phyloP scores from a whole-genome alignment of 306 rosid genomes.

The Sindora glabra region DNA sequence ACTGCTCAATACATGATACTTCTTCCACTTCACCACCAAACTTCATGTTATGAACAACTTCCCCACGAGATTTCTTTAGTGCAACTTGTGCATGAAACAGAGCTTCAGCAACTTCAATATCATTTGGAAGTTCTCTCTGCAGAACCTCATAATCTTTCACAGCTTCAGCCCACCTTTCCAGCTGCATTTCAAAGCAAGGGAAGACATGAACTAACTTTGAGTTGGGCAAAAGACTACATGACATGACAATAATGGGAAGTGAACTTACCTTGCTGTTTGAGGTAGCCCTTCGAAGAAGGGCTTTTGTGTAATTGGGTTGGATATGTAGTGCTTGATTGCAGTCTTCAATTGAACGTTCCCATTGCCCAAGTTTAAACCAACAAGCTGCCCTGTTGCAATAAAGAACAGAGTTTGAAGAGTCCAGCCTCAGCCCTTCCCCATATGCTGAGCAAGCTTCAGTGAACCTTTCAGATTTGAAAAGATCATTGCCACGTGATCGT shows the following conservation, averaged over 20 bases:
- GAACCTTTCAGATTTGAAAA: slow-evolving; percentile 84
- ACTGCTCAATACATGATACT: slow-evolving; percentile 72
- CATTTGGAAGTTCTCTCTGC: slow-evolving; percentile 66
- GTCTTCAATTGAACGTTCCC: slow-evolving; percentile 85
- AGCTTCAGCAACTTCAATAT: slow-evolving; percentile 82
- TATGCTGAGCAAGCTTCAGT: slow-evolving; percentile 89
- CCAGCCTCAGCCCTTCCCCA: slow-evolving; percentile 80
- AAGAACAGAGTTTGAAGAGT: slow-evolving; percentile 75
- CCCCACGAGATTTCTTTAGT: slow-evolving; percentile 87
- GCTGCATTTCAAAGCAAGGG: slow-evolving; percentile 37
- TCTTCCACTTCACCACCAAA: slow-evolving; percentile 89
- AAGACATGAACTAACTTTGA: neutral
- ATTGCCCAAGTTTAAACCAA: slow-evolving; percentile 88
- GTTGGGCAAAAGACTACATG: neutral
- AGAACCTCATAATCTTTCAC: slow-evolving; percentile 67
- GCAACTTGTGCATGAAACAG: slow-evolving; percentile 79
- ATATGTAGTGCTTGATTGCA: slow-evolving; percentile 69
- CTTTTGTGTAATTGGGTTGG: slow-evolving; percentile 78
- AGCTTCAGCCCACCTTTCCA: slow-evolving; percentile 88
- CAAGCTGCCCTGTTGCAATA: slow-evolving; percentile 95
- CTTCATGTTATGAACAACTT: slow-evolving; percentile 72
- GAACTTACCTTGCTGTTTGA: slow-evolving; percentile 69
- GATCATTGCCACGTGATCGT: slow-evolving; percentile 83
- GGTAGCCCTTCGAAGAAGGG: slow-evolving; percentile 95
- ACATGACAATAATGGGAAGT: neutral